A percentile compares a stretch with the other conserved stretches of the same genome.
phyloP scores from a whole-genome alignment of 2,329 filamentous ascomycete species.

The Arthrobotrys musiformis region DNA sequence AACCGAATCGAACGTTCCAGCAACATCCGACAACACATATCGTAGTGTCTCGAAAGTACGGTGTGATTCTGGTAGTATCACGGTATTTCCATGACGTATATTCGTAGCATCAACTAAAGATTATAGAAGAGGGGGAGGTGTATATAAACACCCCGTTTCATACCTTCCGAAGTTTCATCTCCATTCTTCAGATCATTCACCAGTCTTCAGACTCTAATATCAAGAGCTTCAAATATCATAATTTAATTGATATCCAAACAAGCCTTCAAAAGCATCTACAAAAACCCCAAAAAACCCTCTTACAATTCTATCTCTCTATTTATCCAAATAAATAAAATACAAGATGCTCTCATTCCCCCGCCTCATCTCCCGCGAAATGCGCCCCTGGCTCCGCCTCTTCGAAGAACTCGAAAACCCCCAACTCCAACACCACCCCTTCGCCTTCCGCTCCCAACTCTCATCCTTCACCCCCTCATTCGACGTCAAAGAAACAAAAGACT shows the following conservation, averaged over 20 bases:
- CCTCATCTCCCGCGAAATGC: slow-evolving; percentile 40
- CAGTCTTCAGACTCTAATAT: not conserved
- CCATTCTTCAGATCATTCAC: slow-evolving; percentile 35
- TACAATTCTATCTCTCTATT: not conserved
- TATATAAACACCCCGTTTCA: slow-evolving; percentile 33
- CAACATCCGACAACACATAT: slow-evolving; percentile 29
- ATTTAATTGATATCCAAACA: not conserved
- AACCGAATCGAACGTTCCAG: slow-evolving; percentile 45
- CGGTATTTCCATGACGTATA: slow-evolving; percentile 22
- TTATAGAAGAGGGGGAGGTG: not conserved
- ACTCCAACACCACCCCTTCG: slow-evolving; percentile 7
- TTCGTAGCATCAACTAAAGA: not conserved
- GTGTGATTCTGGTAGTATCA: slow-evolving; percentile 17
- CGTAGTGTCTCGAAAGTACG: slow-evolving; percentile 25
- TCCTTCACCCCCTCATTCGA: slow-evolving; percentile 66
- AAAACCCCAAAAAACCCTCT: not conserved
- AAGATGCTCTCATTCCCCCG: slow-evolving; percentile 52
- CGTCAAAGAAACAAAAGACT: slow-evolving; percentile 64
- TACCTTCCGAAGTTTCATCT: not conserved
- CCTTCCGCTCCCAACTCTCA: slow-evolving; percentile 56
- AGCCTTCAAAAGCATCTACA: slow-evolving; percentile 15
- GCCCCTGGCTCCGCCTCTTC: slow-evolving; percentile 47
- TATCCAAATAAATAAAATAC: not conserved
- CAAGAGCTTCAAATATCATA: not conserved
- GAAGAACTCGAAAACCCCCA: slow-evolving; percentile 36